Evolutionary conservation across 176 grass and related monocot species (phyloP).

Genomic region (Rhynchospora breviuscula): DNA sequence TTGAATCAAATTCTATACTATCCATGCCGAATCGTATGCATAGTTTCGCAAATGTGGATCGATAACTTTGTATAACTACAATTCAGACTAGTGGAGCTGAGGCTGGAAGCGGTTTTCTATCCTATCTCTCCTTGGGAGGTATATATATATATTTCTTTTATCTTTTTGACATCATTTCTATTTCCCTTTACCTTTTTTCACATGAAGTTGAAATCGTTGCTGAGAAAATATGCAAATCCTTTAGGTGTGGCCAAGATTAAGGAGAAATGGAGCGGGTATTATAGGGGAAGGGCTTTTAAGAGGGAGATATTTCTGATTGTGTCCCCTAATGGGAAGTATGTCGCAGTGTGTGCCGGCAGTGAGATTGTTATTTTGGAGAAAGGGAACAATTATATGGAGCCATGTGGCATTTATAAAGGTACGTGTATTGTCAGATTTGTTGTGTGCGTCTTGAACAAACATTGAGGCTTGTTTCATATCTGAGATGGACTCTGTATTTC

Average conservation of each 20-base stretch:
- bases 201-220: not conserved
- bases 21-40: too few relatives aligned
- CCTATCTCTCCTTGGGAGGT: slow-evolving; percentile 72
- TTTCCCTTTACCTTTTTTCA: not conserved
- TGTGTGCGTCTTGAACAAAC: slow-evolving; percentile 5
- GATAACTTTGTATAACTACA: slow-evolving; percentile 9
- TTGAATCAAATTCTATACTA: too few relatives aligned
- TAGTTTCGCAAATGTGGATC: not conserved
- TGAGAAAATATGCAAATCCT: not conserved
- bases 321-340: slow-evolving; percentile 47
- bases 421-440: slow-evolving; percentile 3
- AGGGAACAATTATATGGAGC: slow-evolving; percentile 49
- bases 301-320: slow-evolving; percentile 42
- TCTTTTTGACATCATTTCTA: too few relatives aligned
- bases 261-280: slow-evolving; percentile 52
- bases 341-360: slow-evolving; percentile 50
- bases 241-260: slow-evolving; percentile 65
- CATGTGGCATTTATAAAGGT: slow-evolving; percentile 66
- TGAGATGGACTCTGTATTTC: slow-evolving; percentile 38
- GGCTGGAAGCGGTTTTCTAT: slow-evolving; percentile 40
- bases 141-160: too few relatives aligned
- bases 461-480: slow-evolving; percentile 4
- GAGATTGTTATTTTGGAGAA: slow-evolving; percentile 52
- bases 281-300: slow-evolving; percentile 14
- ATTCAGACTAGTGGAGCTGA: slow-evolving; percentile 31